Conservation (phyloP, 2,329 filamentous ascomycete species). For the Xylaria sp. region DNA sequence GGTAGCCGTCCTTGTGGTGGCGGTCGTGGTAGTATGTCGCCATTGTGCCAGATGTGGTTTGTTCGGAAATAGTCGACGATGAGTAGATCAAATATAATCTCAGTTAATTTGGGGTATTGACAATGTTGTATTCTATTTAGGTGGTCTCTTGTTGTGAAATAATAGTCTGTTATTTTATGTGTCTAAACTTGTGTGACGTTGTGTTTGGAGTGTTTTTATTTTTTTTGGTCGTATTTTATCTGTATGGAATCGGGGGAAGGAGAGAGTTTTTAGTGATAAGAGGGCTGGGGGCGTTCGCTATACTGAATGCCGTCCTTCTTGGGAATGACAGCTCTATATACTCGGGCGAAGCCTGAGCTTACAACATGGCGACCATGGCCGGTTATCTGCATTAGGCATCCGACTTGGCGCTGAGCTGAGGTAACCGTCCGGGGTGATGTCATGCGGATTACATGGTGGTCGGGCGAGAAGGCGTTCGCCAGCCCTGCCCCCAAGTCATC, state of each 20-base stretch:
- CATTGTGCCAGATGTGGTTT: slow-evolving; percentile 19
- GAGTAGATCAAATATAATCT: background rate
- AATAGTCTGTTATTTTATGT: background rate
- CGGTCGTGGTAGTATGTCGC: slow-evolving; percentile 15
- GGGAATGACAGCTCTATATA: slow-evolving; percentile 4
- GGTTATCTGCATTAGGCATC: background rate
- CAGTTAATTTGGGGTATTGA: background rate
- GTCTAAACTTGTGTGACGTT: background rate
- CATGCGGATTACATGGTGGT: background rate
- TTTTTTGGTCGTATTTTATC: background rate
- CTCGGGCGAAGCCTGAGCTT: background rate
- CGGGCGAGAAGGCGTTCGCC: slow-evolving; percentile 12
- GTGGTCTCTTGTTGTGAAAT: background rate
- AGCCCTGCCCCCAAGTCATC: background rate
- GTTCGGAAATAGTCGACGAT: background rate
- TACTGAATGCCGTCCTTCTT: background rate
- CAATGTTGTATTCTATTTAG: background rate
- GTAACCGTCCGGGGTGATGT: background rate
- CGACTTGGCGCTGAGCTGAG: background rate
- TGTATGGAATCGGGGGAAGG: background rate
- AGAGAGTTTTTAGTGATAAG: background rate
- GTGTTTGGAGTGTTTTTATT: background rate
- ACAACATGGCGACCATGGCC: background rate
- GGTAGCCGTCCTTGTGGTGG: slow-evolving; percentile 18
- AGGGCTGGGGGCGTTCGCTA: background rate